These are phyloP conservation scores for Corymbia maculata DNA, from an alignment of 345 rosid genomes.

Conservation along the genomic window DNA sequence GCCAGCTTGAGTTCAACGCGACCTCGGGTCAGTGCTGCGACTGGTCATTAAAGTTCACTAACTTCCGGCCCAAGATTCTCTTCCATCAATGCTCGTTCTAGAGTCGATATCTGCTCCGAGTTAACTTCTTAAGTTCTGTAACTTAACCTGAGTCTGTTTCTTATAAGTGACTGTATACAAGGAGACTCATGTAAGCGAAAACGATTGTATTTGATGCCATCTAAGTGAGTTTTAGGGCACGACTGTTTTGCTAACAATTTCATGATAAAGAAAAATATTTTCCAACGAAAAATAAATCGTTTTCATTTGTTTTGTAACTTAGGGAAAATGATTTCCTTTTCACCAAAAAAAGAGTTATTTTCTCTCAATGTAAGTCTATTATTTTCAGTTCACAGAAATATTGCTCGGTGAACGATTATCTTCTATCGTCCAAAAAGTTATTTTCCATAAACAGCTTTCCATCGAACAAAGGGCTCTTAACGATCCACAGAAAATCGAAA, in stretches of 20 bases:
- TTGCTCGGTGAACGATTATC: too few relatives aligned
- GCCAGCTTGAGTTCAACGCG: background rate
- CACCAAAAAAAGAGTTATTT: rapidly evolving
- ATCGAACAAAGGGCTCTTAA: background rate
- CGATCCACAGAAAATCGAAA: background rate
- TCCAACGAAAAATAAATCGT: background rate
- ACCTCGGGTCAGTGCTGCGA: background rate
- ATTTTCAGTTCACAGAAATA: background rate
- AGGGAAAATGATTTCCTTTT: background rate
- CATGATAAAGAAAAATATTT: background rate
- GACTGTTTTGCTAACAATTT: background rate
- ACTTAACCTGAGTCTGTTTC: background rate
- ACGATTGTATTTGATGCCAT: background rate
- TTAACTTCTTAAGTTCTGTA: background rate
- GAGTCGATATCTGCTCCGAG: background rate
- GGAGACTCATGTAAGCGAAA: background rate
- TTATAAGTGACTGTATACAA: background rate
- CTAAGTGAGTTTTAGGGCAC: background rate
- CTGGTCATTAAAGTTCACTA: background rate
- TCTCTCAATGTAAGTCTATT: background rate
- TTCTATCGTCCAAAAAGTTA: background rate
- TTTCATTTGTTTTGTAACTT: rapidly evolving
- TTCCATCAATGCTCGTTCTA: background rate
- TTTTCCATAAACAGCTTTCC: background rate
- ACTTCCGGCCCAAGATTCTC: background rate